phyloP scores from a whole-genome alignment of 2,329 filamentous ascomycete species.

The Drechslerella dactyloides region DNA sequence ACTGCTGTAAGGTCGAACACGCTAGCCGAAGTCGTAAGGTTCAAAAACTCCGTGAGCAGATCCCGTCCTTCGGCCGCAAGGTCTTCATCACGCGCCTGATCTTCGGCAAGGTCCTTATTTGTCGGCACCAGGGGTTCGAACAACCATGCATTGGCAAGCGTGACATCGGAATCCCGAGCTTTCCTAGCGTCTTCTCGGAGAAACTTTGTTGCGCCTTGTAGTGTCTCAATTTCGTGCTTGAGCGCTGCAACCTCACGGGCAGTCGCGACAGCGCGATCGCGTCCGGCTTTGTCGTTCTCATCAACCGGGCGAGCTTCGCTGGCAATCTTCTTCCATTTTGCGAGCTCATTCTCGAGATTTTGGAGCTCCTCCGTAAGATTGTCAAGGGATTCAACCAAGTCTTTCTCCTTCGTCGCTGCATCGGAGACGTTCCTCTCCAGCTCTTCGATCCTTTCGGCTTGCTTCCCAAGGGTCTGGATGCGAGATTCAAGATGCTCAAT shows the following conservation, averaged over 20 bases:
- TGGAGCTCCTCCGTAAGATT: conserved; percentile 70
- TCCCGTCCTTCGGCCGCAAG: conserved; percentile 69
- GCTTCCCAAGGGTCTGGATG: conserved; percentile 81
- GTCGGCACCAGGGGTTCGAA: conserved; percentile 66
- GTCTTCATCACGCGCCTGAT: conserved; percentile 61
- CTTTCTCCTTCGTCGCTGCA: conserved; percentile 56
- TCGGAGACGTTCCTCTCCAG: conserved; percentile 67
- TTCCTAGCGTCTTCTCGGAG: conserved; percentile 69
- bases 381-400: conserved; percentile 62
- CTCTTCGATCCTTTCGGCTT: conserved; percentile 72
- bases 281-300: conserved; percentile 66
- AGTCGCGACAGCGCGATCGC: conserved; percentile 72
- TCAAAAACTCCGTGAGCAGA: conserved; percentile 69
- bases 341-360: conserved; percentile 69
- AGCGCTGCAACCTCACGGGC: conserved; percentile 75
- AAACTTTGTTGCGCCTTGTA: conserved; percentile 71
- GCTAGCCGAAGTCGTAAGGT: conserved; percentile 65
- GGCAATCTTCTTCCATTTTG: conserved; percentile 74
- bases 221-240: conserved; percentile 70
- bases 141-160: conserved; percentile 69
- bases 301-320: conserved; percentile 67
- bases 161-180: conserved; percentile 65
- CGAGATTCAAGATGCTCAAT: conserved; percentile 90
- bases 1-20: conserved; percentile 68
- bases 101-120: conserved; percentile 56